Evolutionary conservation across 768 basidiomycete species (phyloP), one percentile per base, ranked within the genome.

Genomic region (Candolleomyces efflorescens): DNA sequence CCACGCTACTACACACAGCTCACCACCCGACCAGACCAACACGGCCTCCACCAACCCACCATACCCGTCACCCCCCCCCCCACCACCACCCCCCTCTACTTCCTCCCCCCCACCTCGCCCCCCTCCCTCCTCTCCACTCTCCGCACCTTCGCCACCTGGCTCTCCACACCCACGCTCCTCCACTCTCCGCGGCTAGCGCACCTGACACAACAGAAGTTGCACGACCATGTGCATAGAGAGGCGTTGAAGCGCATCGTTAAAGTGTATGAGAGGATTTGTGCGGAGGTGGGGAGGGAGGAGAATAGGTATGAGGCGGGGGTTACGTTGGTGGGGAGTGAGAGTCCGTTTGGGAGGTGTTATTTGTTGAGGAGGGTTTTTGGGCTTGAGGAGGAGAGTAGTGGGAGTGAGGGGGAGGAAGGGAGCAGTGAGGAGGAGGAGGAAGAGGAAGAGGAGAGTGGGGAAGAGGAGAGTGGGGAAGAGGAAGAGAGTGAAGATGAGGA

Each of bases 251-350:
- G 85, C 12, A 74, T 98, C 59, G 87, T 82, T 2, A 71, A 69
- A 27, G 84, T 86, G 2, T 99, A 98, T 71, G 79, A 75, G 9
- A 67, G 76, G 60, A 73, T 98, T 2, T 94, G 89, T 68, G 87
- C 86, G 47, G 83, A 86, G 55, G 89, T 98, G 15, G 80, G 82
- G 66, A 84, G 82, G 54, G 81, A 85, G 43, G 81, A 83, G 69
- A 92, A 92, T 61, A 80, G 78, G 69, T 99, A 98, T 66, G 94
- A 98, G 73, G 95, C 94, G n/a, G 90, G 86, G 15, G 80, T 85
- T 59, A 94, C 94, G 20, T 68, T 96, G 57, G 71, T 96, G 39
- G 89, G 93, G 13, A 85, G 87, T 60, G 87, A 90, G 73, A 71
- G 91, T 69, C 91, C 91, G 18, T 93, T 92, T 73, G 92, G 91